Evolutionary conservation across 352 stramenopile genomes (phyloP).

Genomic region (Peronospora farinosa): DNA sequence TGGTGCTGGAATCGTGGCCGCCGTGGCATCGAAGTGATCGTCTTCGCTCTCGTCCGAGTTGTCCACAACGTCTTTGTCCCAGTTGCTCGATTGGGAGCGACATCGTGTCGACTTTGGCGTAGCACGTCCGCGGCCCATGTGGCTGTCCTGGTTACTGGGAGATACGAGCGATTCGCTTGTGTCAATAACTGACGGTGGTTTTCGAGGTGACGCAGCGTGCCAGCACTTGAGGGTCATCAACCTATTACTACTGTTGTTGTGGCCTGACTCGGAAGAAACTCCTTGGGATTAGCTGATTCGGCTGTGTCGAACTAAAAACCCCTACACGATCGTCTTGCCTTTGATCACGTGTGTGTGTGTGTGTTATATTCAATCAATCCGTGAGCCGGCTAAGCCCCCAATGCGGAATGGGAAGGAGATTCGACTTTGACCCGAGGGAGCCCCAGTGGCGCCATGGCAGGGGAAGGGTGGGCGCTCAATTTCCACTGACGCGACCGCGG

Average conservation of each 20-base stretch:
- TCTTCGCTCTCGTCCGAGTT: conserved; percentile 32
- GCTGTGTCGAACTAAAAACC: neutral
- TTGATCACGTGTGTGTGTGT: neutral
- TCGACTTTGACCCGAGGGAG: conserved; percentile 28
- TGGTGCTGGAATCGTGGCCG: conserved; percentile 35
- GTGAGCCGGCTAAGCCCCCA: conserved; percentile 20
- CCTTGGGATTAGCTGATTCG: neutral
- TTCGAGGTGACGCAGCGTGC: conserved; percentile 32
- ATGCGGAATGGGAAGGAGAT: conserved; percentile 34
- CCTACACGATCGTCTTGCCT: neutral
- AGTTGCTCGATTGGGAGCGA: conserved; percentile 60
- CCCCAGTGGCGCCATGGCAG: conserved; percentile 32
- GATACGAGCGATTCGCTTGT: conserved; percentile 27
- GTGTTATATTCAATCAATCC: too few relatives aligned
- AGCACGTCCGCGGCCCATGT: conserved; percentile 15
- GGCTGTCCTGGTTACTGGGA: conserved; percentile 12
- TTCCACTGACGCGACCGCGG: conserved; percentile 21
- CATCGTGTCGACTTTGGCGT: conserved; percentile 30
- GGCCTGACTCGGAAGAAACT: neutral
- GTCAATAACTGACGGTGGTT: conserved; percentile 22
- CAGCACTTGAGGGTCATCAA: conserved; percentile 63
- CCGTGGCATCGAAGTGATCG: conserved; percentile 36
- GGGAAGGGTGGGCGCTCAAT: conserved; percentile 24
- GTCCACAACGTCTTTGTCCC: conserved; percentile 43
- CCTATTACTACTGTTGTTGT: conserved; percentile 12